Evolutionary conservation across 2,329 filamentous ascomycete species (phyloP), one percentile per base, ranked within the genome.

Genomic region (Pseudogymnoascus sp.): DNA sequence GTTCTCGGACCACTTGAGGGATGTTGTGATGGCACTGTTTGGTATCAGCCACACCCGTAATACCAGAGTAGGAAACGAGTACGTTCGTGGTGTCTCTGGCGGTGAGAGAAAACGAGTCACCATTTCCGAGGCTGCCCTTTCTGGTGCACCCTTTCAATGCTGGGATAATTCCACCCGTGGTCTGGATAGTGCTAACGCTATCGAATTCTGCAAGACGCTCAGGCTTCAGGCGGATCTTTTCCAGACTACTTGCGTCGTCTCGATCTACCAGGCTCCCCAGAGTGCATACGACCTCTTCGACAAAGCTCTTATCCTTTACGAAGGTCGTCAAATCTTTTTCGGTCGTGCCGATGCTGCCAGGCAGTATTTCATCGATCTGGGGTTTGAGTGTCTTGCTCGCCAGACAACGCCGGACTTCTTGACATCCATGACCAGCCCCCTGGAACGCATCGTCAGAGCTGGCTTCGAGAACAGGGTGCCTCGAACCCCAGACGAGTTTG

Each of bases 81-180:
- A 88, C 56, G 80, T 91, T 4, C 84, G 68, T 50, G 89, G 89
- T 50, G 82, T 89, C 0, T 86, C 83, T 4, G 87, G 87, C 24
- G 86, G 87, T 33, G 87, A 90, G 72, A 79, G 87, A 63, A 91
- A 95, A 76, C 86, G 91, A 71, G 90, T 93, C 2, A 89, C 86
- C 16, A 91, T 95, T 65, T 89, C 88, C 0, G 90, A 93, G 73
- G 90, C 89, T 65, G 82, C 83, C 0, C 82, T 82, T n/a, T 78
- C 77, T 0, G 73, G 77, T 11, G 83, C 84, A 1, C 84, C 81
- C 41, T 78, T 84, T 1, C 87, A 90, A 72, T 88, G 86, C 64
- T 95, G 90, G 50, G 90, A 89, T 64, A 90, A 90, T 66, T 86
- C 82, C 11, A 92, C 89, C 0, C 81, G 83, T 59, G 90, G 89